Evolutionary conservation across 1,284 basidiomycete genomes (phyloP).

Genomic region (Vanrija sp.): DNA sequence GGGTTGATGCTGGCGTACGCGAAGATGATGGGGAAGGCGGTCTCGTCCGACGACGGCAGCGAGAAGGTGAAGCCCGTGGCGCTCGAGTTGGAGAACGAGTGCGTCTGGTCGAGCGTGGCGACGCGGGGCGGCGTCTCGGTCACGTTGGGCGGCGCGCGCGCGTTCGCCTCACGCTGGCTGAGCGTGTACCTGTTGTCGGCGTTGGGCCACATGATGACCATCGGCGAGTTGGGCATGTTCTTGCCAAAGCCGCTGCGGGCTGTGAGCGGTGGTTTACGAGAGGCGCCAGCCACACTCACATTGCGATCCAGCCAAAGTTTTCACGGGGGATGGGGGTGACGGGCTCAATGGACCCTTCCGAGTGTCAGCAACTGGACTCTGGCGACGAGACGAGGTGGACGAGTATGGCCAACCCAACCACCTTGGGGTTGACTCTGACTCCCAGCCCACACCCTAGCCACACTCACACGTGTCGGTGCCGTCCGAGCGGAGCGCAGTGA

Average conservation of each 20-base stretch:
- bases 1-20: not conserved
- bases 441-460: too few species aligned
- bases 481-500: too few species aligned
- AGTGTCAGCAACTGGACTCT: too few species aligned
- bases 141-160: slow-evolving; percentile 48
- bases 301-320: slow-evolving; percentile 12
- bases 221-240: slow-evolving; percentile 50
- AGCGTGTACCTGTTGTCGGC: slow-evolving; percentile 56
- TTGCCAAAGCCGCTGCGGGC: slow-evolving; percentile 3
- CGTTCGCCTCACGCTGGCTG: slow-evolving; percentile 57
- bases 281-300: not conserved
- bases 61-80: not conserved
- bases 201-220: slow-evolving; percentile 66
- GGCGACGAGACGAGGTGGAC: not conserved
- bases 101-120: slow-evolving; percentile 41
- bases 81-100: not conserved
- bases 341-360: too few species aligned
- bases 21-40: slow-evolving; percentile 4
- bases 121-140: slow-evolving; percentile 52
- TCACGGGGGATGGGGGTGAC: not conserved
- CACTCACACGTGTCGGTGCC: too few species aligned
- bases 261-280: too few species aligned
- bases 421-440: too few species aligned
- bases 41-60: not conserved
- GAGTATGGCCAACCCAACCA: too few species aligned